Evolutionary conservation across 2,329 filamentous ascomycete genomes (phyloP).

Genomic region (Sclerotinia trifoliorum): DNA sequence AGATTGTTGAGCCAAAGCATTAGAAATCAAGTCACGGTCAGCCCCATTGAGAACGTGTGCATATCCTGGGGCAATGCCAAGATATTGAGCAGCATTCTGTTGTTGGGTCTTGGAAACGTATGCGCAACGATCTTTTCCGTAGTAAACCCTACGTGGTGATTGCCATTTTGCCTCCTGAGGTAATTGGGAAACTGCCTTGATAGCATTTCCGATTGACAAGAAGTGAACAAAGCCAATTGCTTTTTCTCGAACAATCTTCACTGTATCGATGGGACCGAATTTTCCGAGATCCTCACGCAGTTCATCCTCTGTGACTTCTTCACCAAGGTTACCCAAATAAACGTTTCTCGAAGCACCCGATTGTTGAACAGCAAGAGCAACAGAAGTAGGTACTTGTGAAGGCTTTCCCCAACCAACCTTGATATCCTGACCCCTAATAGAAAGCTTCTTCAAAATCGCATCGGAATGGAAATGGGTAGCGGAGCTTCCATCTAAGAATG

Average conservation of each 20-base stretch:
- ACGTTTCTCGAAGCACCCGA: slow-evolving; percentile 96
- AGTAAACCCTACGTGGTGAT: slow-evolving; percentile 91
- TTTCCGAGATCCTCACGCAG: slow-evolving; percentile 92
- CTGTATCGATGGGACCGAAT: slow-evolving; percentile 92
- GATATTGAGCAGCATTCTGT: slow-evolving; percentile 96
- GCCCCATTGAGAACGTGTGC: slow-evolving; percentile 95
- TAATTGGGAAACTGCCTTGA: slow-evolving; percentile 95
- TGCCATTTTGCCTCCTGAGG: slow-evolving; percentile 98
- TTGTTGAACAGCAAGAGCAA: slow-evolving; percentile 95
- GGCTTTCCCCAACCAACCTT: slow-evolving; percentile 99
- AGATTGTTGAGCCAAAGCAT: slow-evolving; percentile 92
- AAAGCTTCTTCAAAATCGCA: slow-evolving; percentile 98
- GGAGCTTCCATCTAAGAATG: slow-evolving; percentile 94
- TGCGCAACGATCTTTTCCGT: slow-evolving; percentile 96
- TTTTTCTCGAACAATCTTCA: slow-evolving; percentile 98
- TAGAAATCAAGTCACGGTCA: slow-evolving; percentile 95
- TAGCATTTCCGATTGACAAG: slow-evolving; percentile 93
- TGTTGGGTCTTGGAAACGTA: slow-evolving; percentile 99
- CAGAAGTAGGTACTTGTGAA: slow-evolving; percentile 94
- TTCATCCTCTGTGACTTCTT: slow-evolving; percentile 89
- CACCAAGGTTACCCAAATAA: slow-evolving; percentile 88
- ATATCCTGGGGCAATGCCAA: slow-evolving; percentile 94
- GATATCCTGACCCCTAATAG: slow-evolving; percentile 97
- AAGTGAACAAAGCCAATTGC: slow-evolving; percentile 98
- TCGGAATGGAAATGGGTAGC: slow-evolving; percentile 99